A percentile compares a stretch with the other conserved stretches of the same genome.
Evolutionary conservation across 2,329 filamentous ascomycete species (phyloP).

Genomic region (Aspergillus sp.): DNA sequence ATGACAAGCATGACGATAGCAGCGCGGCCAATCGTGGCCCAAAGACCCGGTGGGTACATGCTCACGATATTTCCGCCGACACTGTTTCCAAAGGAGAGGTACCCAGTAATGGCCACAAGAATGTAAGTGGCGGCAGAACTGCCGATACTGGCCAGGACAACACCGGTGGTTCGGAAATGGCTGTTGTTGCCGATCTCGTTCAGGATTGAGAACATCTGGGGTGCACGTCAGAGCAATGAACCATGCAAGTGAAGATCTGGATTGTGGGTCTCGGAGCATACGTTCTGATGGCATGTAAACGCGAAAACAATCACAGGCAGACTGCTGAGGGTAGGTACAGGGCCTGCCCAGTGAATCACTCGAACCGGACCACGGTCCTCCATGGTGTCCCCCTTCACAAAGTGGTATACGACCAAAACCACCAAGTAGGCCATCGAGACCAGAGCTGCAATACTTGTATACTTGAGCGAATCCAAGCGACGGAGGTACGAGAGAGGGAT

Average conservation of each 20-base stretch:
- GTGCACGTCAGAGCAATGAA: conserved; percentile 3
- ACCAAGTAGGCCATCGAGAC: conserved; percentile 94
- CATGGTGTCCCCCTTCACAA: conserved; percentile 73
- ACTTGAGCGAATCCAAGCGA: conserved; percentile 91
- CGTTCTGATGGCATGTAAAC: conserved; percentile 99
- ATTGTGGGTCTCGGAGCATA: conserved; percentile 45
- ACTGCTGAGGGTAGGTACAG: conserved; percentile 76
- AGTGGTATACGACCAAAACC: conserved; percentile 90
- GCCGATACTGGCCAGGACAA: conserved; percentile 82
- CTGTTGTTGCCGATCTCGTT: conserved; percentile 91
- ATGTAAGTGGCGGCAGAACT: conserved; percentile 85
- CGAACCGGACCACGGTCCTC: conserved; percentile 73
- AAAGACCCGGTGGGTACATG: conserved; percentile 78
- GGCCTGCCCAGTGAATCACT: conserved; percentile 75
- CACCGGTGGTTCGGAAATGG: conserved; percentile 72
- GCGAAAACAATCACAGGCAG: conserved; percentile 96
- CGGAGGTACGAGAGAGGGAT: conserved; percentile 93
- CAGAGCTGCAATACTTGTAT: conserved; percentile 88
- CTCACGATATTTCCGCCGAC: conserved; percentile 90
- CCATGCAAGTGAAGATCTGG: background rate
- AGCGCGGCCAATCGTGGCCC: conserved; percentile 88
- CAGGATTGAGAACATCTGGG: conserved; percentile 94
- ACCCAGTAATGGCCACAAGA: conserved; percentile 90
- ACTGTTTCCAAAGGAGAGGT: conserved; percentile 89
- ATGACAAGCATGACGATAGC: conserved; percentile 95